Conservation (phyloP, 805 yeast genomes). For the Zygosaccharomyces lentus region DNA sequence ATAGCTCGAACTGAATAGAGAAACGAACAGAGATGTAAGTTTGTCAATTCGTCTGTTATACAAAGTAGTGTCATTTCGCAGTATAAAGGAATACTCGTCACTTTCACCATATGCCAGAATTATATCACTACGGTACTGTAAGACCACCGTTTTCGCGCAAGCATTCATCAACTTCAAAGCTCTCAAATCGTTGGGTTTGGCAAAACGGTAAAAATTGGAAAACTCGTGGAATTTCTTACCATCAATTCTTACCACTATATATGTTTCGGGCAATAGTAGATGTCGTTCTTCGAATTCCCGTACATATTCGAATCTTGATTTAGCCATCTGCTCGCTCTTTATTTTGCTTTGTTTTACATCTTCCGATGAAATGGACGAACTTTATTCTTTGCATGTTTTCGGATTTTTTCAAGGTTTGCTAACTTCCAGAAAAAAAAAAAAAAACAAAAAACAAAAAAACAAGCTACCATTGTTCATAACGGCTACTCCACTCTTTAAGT, state of each 20-base stretch:
- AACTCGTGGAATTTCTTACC: slow-evolving; percentile 93
- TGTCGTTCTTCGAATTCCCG: slow-evolving; percentile 73
- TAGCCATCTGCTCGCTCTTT: slow-evolving; percentile 52
- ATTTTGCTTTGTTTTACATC: neutral
- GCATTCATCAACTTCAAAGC: slow-evolving; percentile 80
- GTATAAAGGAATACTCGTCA: slow-evolving; percentile 85
- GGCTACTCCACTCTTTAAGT: too few species aligned
- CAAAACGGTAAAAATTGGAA: slow-evolving; percentile 66
- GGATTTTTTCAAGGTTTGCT: neutral
- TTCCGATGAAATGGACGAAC: neutral
- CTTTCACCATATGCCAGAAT: slow-evolving; percentile 88
- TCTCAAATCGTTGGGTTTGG: slow-evolving; percentile 78
- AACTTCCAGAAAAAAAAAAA: neutral
- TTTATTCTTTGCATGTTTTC: slow-evolving; percentile 1
- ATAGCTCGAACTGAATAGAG: slow-evolving; percentile 76
- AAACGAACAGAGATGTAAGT: slow-evolving; percentile 73
- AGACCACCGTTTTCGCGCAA: slow-evolving; percentile 65
- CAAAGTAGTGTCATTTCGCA: slow-evolving; percentile 57
- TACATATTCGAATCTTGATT: slow-evolving; percentile 84
- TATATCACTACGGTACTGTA: slow-evolving; percentile 62
- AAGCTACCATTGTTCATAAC: neutral
- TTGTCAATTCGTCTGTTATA: slow-evolving; percentile 82
- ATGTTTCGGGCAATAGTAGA: slow-evolving; percentile 69
- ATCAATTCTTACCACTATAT: slow-evolving; percentile 80
- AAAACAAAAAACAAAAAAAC: neutral